Base-by-base conservation (phyloP, 1,284 basidiomycete species). In the Microbotryomycetes sp. region DNA sequence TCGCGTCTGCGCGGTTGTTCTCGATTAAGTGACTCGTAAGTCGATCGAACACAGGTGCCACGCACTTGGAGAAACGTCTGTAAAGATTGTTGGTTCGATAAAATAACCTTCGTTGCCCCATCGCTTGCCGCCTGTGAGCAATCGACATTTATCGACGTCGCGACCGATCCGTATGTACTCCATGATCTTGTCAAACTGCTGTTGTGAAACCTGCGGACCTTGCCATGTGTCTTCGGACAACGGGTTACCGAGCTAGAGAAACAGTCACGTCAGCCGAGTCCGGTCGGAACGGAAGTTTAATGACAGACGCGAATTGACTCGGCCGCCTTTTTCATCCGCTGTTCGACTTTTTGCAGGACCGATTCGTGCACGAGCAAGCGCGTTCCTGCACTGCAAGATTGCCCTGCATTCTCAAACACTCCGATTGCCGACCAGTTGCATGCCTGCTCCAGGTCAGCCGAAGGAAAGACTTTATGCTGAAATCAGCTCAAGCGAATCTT, bases 121-220 rank as follows among this genome's bases (percentile, higher is more conserved):
- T 51, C 86, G 83, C 65, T 82, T 80, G 46, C 92, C 92, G 49
- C 92, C 92, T 41, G 80, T 69, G 73, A 85, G 81, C 27, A 91
- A 79, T 13, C 76, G 90, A 16, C 76, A 91, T 58, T 52, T 53
- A 58, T 91, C 92, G 50, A 86, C 81, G 51, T 82, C 69, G 78
- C 87, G 89, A 21, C 92, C 92, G 18, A 84, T 83, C 60, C 89
- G 76, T 76, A 97, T 92, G 81, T 89, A 92, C 57, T 78, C 79
- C 88, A 93, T 89, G 78, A 93, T 87, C 66, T 89, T 78, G 75
- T 81, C 77, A 67, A 68, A 75, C 64, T 75, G 70, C 16, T 75
- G 71, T 70, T 87, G 75, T 3, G 85, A 89, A 59, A 93, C 86
- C 77, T 91, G 89, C 24, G 92, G 90, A 46, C 91, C 91, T 73